Conservation (phyloP, 2,329 filamentous ascomycete genomes). For the Diaporthe caulivora region DNA sequence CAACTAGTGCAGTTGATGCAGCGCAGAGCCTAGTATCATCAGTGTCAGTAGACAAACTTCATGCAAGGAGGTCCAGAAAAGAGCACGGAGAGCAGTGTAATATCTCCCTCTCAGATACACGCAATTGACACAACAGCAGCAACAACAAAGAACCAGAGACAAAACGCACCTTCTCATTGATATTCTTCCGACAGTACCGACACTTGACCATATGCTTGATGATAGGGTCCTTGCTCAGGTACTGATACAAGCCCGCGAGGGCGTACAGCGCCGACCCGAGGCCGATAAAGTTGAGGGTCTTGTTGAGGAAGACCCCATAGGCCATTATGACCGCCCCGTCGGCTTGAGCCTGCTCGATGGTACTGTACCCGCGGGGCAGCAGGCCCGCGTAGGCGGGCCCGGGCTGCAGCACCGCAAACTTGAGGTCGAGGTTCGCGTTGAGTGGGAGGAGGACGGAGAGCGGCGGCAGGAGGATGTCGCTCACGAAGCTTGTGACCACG, state of each 20-base stretch:
- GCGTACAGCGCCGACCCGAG: conserved; percentile 75
- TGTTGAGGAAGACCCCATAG: conserved; percentile 70
- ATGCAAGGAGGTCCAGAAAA: no score
- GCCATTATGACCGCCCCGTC: conserved; percentile 81
- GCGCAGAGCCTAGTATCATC: conserved; percentile 51
- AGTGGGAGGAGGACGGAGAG: conserved; percentile 77
- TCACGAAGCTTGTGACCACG: conserved; percentile 79
- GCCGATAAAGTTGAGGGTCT: conserved; percentile 74
- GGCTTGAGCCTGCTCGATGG: conserved; percentile 74
- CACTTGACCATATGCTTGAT: conserved; percentile 79
- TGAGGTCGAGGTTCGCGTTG: conserved; percentile 79
- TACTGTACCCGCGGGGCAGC: conserved; percentile 73
- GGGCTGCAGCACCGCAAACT: conserved; percentile 74
- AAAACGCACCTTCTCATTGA: conserved; percentile 70
- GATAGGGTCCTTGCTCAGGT: conserved; percentile 72
- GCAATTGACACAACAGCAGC: no score
- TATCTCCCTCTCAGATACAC: background rate
- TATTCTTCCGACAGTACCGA: conserved; percentile 73
- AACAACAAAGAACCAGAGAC: background rate
- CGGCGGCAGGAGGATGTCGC: conserved; percentile 77
- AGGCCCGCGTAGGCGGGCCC: conserved; percentile 65
- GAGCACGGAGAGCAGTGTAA: no score
- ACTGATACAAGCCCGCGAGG: conserved; percentile 73
- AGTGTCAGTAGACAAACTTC: background rate
- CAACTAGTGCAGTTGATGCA: conserved; percentile 65